Base-by-base conservation (phyloP, 2,329 filamentous ascomycete species). In the Leptosphaerulina australis region DNA sequence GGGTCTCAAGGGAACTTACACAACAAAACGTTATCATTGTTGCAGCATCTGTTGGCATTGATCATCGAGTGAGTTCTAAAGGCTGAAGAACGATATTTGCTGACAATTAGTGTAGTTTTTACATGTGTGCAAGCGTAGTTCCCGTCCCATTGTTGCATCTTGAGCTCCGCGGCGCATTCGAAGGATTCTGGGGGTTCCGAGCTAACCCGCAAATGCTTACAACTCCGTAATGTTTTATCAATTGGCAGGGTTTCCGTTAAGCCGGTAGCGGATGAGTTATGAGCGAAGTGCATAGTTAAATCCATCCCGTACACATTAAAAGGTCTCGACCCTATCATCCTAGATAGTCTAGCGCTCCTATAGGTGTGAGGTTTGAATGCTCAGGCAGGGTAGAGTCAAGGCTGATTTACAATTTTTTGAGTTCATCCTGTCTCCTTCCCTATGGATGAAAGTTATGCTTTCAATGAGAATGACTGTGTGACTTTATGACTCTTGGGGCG, bases 101-200 rank as follows among this genome's bases (percentile, higher is more conserved):
- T 4, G 26, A 38, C 9, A 9, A 35, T n/a, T 24, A 41, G 14
- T 24, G 8, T 9, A 11, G 24, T 34, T 24, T 31, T 26, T 28
- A 26, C 17, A 7, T 35, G 31, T 31, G 31, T 41, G 36, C 40
- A 30, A 51, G 34, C 24, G 22, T 20, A 18, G 31, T 36, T 30
- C 21, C 20, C 34, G 22, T 30, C 20, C 20, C 24, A 25, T 39
- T 21, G 30, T 36, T 51, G 48, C 40, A 45, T 36, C 22, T 34
- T 10, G 22, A 24, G n/a, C n/a, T 18, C 8, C 12, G 40, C 34
- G 40, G 46, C 29, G 28, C 29, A 14, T 11, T 31, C 20, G 34
- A 21, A 44, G n/a, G 22, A 30, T 46, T 15, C 9, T 22, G 28
- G 24, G 34, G 34, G 39, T 34, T 38, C 30, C 39, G 12, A 21